phyloP scores from a whole-genome alignment of 352 stramenopile genomes.

The Phytopythium chamaehyphon region DNA sequence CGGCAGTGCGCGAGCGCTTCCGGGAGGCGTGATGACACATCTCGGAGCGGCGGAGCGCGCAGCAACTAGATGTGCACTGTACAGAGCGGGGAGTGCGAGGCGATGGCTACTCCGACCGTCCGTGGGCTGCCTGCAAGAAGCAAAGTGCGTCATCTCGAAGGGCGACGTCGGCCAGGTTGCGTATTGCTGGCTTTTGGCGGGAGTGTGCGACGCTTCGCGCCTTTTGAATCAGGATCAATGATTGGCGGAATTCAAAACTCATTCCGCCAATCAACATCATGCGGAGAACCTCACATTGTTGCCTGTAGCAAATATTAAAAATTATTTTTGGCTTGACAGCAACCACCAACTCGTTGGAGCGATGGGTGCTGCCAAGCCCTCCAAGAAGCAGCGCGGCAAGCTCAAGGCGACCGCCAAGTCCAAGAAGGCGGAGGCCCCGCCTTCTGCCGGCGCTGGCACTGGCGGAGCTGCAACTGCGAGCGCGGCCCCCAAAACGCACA shows the following conservation, averaged over 20 bases:
- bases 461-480: slow-evolving; percentile 12
- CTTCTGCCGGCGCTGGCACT: slow-evolving; percentile 4
- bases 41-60: not conserved
- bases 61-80: too few relatives aligned
- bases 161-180: slow-evolving; percentile 5
- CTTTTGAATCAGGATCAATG: not conserved
- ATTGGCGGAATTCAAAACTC: slow-evolving; percentile 3
- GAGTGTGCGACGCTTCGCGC: slow-evolving; percentile 5
- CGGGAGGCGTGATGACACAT: slow-evolving; percentile 8
- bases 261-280: slow-evolving; percentile 43
- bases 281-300: not conserved
- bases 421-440: slow-evolving; percentile 9
- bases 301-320: not conserved
- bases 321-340: not conserved
- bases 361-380: slow-evolving; percentile 57
- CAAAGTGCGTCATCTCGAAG: slow-evolving; percentile 33
- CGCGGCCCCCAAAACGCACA: slow-evolving; percentile 30
- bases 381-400: slow-evolving; percentile 80
- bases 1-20: slow-evolving; percentile 3
- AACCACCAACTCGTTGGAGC: not conserved
- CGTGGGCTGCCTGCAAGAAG: slow-evolving; percentile 17
- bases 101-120: too few relatives aligned
- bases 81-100: too few relatives aligned
- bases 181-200: slow-evolving; percentile 29
- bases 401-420: slow-evolving; percentile 32